Evolutionary conservation across 805 yeast genomes (phyloP).

Genomic region (Martiniozyma abietophila): DNA sequence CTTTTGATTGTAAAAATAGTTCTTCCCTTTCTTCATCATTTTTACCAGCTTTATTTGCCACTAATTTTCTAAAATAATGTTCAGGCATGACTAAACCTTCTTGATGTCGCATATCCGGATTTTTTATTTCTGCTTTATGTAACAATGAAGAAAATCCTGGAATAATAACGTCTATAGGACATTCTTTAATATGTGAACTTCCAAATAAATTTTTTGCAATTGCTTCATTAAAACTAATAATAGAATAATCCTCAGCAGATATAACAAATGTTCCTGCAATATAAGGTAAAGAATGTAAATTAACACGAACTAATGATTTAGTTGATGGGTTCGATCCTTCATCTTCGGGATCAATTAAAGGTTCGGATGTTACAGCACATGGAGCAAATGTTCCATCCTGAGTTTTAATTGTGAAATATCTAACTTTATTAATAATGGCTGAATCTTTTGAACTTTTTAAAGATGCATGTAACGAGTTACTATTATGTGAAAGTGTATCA

Average conservation of each 20-base stretch:
- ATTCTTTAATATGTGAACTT: conserved; percentile 37
- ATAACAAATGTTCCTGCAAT: conserved; percentile 80
- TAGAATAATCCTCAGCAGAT: conserved; percentile 37
- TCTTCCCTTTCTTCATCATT: conserved; percentile 35
- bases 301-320: conserved; percentile 37
- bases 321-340: conserved; percentile 4
- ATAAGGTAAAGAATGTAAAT: conserved; percentile 71
- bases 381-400: conserved; percentile 42
- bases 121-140: conserved; percentile 31
- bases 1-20: conserved; percentile 51
- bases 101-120: conserved; percentile 29
- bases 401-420: conserved; percentile 52
- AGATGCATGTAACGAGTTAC: background rate
- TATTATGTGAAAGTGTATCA: conserved; percentile 10
- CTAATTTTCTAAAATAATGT: conserved; percentile 72
- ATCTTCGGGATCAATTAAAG: conserved; percentile 37
- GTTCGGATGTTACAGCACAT: conserved; percentile 62
- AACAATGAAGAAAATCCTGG: conserved; percentile 51
- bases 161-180: conserved; percentile 45
- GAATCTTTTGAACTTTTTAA: conserved; percentile 23
- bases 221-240: conserved; percentile 71
- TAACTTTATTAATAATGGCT: conserved; percentile 39
- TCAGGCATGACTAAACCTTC: conserved; percentile 85
- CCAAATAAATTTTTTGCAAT: conserved; percentile 76
- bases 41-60: conserved; percentile 30